Conservation (phyloP, 352 stramenopile genomes). For the Paralagenidium karlingii region DNA sequence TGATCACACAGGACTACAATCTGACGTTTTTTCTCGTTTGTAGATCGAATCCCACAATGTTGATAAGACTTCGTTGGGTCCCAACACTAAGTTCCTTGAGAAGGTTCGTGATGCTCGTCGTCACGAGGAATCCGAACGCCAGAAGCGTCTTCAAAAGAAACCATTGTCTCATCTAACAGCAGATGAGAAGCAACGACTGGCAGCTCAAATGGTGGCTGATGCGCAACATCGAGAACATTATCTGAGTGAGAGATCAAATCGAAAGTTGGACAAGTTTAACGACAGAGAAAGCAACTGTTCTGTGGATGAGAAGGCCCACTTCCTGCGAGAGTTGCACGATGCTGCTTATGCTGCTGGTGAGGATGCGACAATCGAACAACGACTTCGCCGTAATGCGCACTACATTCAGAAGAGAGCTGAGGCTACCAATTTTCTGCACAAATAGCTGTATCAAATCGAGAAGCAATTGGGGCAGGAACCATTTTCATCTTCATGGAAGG, state of each 20-base stretch:
- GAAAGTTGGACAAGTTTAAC: slow-evolving; percentile 44
- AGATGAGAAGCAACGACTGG: slow-evolving; percentile 51
- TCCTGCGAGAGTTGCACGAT: slow-evolving; percentile 4
- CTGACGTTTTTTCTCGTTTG: not conserved
- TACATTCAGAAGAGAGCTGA: slow-evolving; percentile 79
- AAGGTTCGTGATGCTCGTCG: slow-evolving; percentile 56
- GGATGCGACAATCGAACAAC: slow-evolving; percentile 56
- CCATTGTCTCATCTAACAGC: slow-evolving; percentile 14
- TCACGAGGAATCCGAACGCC: slow-evolving; percentile 55
- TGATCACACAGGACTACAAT: not conserved
- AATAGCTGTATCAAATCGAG: slow-evolving; percentile 17
- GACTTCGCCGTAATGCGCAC: slow-evolving; percentile 64
- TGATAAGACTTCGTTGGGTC: slow-evolving; percentile 62
- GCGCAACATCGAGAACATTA: slow-evolving; percentile 52
- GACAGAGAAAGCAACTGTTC: slow-evolving; percentile 47
- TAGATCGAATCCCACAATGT: slow-evolving; percentile 55
- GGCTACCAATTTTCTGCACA: slow-evolving; percentile 65
- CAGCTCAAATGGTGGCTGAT: slow-evolving; percentile 62
- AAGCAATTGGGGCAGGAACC: no score
- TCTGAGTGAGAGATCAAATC: slow-evolving; percentile 25
- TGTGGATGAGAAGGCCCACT: slow-evolving; percentile 33
- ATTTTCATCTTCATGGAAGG: no score
- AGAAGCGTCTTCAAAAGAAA: slow-evolving; percentile 3
- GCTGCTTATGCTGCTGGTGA: slow-evolving; percentile 5
- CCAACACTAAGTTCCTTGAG: slow-evolving; percentile 59